Conservation (phyloP, 2,329 filamentous ascomycete species). For the Fonsecaea monophora region DNA sequence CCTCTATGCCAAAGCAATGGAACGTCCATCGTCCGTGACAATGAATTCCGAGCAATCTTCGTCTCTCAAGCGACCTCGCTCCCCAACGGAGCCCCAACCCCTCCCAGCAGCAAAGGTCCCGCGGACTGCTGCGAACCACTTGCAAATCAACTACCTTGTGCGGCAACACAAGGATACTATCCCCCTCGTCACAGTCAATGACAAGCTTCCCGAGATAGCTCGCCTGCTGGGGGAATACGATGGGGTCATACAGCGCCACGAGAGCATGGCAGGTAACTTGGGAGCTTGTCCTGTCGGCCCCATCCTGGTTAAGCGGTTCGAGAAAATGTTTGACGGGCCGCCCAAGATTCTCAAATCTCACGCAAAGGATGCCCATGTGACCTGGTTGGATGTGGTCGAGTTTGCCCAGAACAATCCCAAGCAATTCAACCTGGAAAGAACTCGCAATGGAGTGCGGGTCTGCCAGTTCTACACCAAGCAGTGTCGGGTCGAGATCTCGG, state of each 20-base stretch:
- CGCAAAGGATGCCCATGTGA: constrained; percentile 68
- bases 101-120: constrained; percentile 56
- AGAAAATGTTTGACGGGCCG: constrained; percentile 82
- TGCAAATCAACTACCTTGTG: constrained; percentile 73
- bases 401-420: constrained; percentile 81
- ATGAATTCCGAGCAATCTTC: constrained; percentile 47
- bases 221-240: constrained; percentile 79
- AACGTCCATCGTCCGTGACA: constrained; percentile 26
- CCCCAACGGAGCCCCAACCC: constrained; percentile 51
- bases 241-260: constrained; percentile 81
- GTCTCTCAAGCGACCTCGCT: constrained; percentile 53
- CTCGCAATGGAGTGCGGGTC: constrained; percentile 70
- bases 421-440: constrained; percentile 75
- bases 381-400: constrained; percentile 85
- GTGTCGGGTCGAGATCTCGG: constrained; percentile 80
- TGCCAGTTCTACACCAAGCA: constrained; percentile 86
- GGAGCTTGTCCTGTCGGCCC: constrained; percentile 83
- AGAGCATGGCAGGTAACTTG: constrained; percentile 84
- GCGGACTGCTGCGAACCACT: constrained; percentile 63
- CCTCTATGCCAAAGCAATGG: constrained; percentile 32
- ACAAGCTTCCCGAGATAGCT: constrained; percentile 76
- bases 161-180: constrained; percentile 68
- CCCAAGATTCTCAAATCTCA: constrained; percentile 71
- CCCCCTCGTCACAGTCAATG: constrained; percentile 67
- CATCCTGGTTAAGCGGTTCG: constrained; percentile 83